Base-by-base conservation (phyloP, 495 filamentous ascomycete genomes). In the Neohortaea acidophila region DNA sequence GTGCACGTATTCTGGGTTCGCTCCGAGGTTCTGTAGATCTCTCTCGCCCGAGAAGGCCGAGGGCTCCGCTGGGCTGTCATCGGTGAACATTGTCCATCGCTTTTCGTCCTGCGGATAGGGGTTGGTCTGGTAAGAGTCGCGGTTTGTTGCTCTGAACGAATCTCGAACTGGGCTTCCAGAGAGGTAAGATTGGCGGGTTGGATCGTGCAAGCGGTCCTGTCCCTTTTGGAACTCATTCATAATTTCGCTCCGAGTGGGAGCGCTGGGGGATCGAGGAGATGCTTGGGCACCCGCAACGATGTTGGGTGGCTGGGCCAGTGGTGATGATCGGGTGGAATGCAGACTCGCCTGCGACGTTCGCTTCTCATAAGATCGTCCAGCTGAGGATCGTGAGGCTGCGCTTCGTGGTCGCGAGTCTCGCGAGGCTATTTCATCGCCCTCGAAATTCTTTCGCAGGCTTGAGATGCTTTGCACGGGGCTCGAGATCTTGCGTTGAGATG, bases 391-490 rank as follows among this genome's bases (percentile, higher is more conserved):
- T n/a, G 51, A 51, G 2, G 43, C 51, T 29, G 36, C 48, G 34
- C 51, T 53, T 15, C 36, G 33, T 0, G 14, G 55, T 38, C 33
- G 49, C 43, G 43, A 15, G 17, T 38, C 57, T 39, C 17, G 41
- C 31, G 51, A 48, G 8, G 41, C 29, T 2, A 50, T 47, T 28
- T 19, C 44, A 33, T 28, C 71, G 29, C 68, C 56, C 13, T 63
- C 67, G 21, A 68, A 67, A 38, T 67, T 61, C 6, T 68, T 72
- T 45, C 77, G 41, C 4, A 50, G 80, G 37, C 84, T 85, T 0
- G 81, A 82, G 20, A 89, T 77, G 41, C 85, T 92, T 45, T 87
- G 84, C 36, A 91, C 84, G 0, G 84, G 85, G 56, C 85, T 92
- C 15, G 86, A 58, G 11, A 72, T 72, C 21, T 79, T 66, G 19